Base-by-base conservation (phyloP, 768 basidiomycete species). In the Mycena galericulata region DNA sequence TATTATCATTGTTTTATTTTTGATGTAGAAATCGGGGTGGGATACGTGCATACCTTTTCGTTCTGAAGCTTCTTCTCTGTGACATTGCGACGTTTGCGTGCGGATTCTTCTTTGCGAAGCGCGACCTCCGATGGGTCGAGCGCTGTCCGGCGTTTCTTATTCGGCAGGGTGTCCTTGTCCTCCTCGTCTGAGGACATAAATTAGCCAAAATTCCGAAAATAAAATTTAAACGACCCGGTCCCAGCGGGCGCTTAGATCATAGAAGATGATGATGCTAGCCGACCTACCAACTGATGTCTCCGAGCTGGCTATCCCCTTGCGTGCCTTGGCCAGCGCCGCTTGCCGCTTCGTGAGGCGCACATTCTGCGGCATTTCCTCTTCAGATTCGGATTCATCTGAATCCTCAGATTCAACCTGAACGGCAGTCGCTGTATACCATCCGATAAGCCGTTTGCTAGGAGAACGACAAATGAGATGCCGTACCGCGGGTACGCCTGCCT, bases 41-140 rank as follows among this genome's bases (percentile, higher is more conserved):
- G n/a, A n/a, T n/a, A n/a, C n/a, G n/a, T n/a, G n/a, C n/a, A n/a
- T 61, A 90, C 94, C 88, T 93, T 94, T 78, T 95, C 94, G 65
- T 95, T 93, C 75, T 94, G 92, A 4, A 94, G 82, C 78, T 92
- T 93, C 81, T 94, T 94, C 79, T 95, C 93, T 8, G 88, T 88
- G 47, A 95, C 79, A 73, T 93, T 92, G 73, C 88, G 92, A 58
- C 95, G 85, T 79, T 95, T 96, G 40, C 94, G 83, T 0, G 93
- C 92, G 0, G 91, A 93, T 75, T 96, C 95, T 73, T 95, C 92
- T 22, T 91, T 84, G 43, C 90, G 85, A 3, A 94, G 80, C 0
- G 92, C 92, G 4, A 94, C 82, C 77, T 94, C 93, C 8, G 70
- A 60, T 4, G 70, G 62, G 40, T 71, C 70, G 34, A 67, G 15